Conservation (phyloP, 2,329 filamentous ascomycete genomes). For the Colletotrichum incanum region DNA sequence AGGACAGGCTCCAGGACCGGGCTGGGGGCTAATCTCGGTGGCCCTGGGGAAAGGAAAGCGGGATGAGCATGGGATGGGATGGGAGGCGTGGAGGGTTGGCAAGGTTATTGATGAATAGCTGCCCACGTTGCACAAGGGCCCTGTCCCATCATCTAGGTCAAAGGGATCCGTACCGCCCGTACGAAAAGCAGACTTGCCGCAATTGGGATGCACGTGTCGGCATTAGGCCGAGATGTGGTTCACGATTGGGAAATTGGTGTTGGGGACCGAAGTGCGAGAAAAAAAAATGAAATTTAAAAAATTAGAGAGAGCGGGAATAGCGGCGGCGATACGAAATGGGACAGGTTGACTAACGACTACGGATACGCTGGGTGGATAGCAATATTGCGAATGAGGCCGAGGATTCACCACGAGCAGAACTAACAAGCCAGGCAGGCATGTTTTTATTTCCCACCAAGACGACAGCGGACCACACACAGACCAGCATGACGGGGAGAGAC, state of each 20-base stretch:
- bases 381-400: constrained; percentile 43
- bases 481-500: not conserved
- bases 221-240: constrained; percentile 40
- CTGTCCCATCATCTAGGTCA: constrained; percentile 8
- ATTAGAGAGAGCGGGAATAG: constrained; percentile 36
- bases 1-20: constrained; percentile 14
- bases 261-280: not conserved
- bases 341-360: constrained; percentile 2
- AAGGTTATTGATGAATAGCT: constrained; percentile 16
- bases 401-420: constrained; percentile 38
- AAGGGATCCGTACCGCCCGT: constrained; percentile 1
- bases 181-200: constrained; percentile 1
- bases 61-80: constrained; percentile 27
- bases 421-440: constrained; percentile 23
- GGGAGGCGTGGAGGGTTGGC: constrained; percentile 15
- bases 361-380: constrained; percentile 39
- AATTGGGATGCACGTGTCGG: constrained; percentile 37
- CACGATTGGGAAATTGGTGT: constrained; percentile 26
- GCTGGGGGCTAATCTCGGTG: constrained; percentile 40
- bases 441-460: constrained; percentile 1
- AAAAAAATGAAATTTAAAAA: not conserved
- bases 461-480: constrained; percentile 3
- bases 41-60: constrained; percentile 39
- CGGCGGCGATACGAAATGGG: constrained; percentile 36
- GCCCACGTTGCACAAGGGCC: constrained; percentile 16